Base-by-base conservation (phyloP, 2,329 filamentous ascomycete genomes). In the Gnomoniopsis smithogilvyi region DNA sequence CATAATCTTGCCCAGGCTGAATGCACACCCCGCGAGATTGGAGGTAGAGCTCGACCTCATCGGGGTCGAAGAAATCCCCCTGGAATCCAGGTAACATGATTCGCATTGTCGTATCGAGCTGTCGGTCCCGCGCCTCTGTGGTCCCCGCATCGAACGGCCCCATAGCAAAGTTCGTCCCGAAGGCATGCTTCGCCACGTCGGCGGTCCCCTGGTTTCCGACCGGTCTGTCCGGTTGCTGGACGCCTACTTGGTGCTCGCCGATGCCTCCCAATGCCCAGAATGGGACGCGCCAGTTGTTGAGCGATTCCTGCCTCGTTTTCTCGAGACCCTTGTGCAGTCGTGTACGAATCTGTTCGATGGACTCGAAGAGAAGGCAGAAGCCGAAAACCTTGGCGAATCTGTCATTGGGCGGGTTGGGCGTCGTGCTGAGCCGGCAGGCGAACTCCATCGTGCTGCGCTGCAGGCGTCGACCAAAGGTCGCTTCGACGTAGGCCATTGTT, bases 21-120 rank as follows among this genome's bases (percentile, higher is more conserved):
- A 92, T 85, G 49, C 76, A 69, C 33, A 92, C 82, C 6, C 86
- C 86, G 33, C 82, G 81, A 52, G 82, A 78, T 45, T 80, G 80
- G 2, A 96, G 74, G 68, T 92, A 95, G 14, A 83, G 79, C 70
- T 95, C 89, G 0, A 92, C 86, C 69, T 95, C 91, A 60, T 90
- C 82, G 0, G 86, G 76, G 67, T 95, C 90, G 65, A 89, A 90
- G 78, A 91, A 95, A 53, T 90, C 84, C 4, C 90, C 90, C 60
- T 89, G 82, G 62, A 87, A 89, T 0, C 85, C 88, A 1, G 82
- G 79, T 8, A 87, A 70, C 43, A 78, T 79, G 63, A 83, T 79
- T 21, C 74, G 74, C 64, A 89, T 76, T 17, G 78, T 75, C 14
- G 71, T 67, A 41, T 78, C 74, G 8, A 86, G 64, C 21, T 73